Percentiles rank a stretch among this genome's conserved stretches.
phyloP scores from a whole-genome alignment of 1,139 yeast genomes.

The Pichia sp. region DNA sequence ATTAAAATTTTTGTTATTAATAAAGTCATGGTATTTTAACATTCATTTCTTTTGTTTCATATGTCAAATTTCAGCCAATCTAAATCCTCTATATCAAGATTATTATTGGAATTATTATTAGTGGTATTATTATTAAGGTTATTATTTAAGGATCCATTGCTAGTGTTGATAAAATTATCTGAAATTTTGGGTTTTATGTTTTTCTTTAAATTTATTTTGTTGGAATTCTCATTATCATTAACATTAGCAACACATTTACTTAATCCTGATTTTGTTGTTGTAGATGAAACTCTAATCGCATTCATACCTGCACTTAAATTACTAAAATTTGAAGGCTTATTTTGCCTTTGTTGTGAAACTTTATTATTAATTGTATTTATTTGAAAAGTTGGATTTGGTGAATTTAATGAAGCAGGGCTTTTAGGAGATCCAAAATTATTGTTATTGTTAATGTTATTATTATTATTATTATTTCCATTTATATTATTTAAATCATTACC shows the following conservation, averaged over 20 bases:
- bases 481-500: not conserved
- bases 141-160: not conserved
- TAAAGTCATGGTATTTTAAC: not conserved
- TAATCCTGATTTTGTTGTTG: constrained; percentile 13
- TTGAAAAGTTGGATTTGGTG: not conserved
- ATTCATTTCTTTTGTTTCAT: constrained; percentile 7
- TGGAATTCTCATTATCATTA: not conserved
- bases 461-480: not conserved
- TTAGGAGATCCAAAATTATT: not conserved
- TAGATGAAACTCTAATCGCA: constrained; percentile 13
- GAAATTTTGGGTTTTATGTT: not conserved
- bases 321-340: constrained; percentile 17
- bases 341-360: constrained; percentile 9
- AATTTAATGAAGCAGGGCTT: not conserved
- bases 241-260: constrained; percentile 11
- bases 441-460: constrained; percentile 3
- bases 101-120: not conserved
- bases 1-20: not conserved
- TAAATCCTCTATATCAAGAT: constrained; percentile 22
- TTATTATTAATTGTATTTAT: constrained; percentile 1
- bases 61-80: constrained; percentile 31
- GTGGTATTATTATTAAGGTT: too few relatives aligned
- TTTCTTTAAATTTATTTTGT: not conserved
- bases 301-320: constrained; percentile 21
- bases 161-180: not conserved